Evolutionary conservation across 352 stramenopile genomes (phyloP), one percentile per base, ranked within the genome.

Genomic region (Phytopythium mirpurense): DNA sequence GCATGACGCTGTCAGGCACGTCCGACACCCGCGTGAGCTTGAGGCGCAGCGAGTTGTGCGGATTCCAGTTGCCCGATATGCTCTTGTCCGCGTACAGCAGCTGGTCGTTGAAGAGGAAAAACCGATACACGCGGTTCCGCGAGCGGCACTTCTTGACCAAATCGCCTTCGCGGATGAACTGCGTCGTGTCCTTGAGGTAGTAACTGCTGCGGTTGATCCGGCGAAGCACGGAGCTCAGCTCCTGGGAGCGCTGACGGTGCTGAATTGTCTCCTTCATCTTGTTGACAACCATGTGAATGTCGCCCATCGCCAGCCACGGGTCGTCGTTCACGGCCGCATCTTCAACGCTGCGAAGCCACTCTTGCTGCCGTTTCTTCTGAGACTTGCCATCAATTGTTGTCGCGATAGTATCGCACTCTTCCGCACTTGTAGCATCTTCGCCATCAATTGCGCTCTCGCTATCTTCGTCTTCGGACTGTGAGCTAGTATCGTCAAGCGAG

Each of bases 151-250:
- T 90, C 72, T 99, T 99, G 21, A 87, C 84, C 40, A 99, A 57
- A 53, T 98, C 84, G 14, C 95, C 96, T 70, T 98, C 92, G 48
- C 82, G 78, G 12, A 99, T 78, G 68, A 99, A 98, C 12, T 84
- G 84, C n/a, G 93, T 87, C 26, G 93, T 86, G 63, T 98, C 93
- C 55, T 98, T 96, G 27, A 98, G 67, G 49, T 98, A 85, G 56
- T 87, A 90, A 37, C 90, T 68, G 44, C 87, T 90, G 34, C 95
- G 93, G 38, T 96, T 84, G 63, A 99, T 97, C 2, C 88, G 72
- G 60, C 85, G 86, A 40, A 94, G 76, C 34, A 96, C 80, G 29
- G 76, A 88, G 40, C 90, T 86, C 7, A 97, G 72, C 54, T 88
- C 82, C 41, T 96, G 84, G 0, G 78, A 87, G 27, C 74, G 79